phyloP scores from a whole-genome alignment of 164 flowering plant species.

The Kingdonia uniflora region DNA sequence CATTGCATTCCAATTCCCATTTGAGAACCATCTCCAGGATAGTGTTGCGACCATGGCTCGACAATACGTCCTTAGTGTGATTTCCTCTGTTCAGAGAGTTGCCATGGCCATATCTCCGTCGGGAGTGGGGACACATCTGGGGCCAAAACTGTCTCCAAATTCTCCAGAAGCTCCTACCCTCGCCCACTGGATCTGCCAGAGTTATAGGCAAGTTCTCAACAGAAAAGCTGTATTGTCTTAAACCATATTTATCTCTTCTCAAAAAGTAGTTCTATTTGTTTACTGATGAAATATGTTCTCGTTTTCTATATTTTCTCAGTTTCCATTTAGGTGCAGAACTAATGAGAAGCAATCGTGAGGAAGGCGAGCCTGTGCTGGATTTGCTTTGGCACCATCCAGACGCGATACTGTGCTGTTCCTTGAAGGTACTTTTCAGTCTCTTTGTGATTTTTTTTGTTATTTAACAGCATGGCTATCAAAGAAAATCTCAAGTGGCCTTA shows the following conservation, averaged over 20 bases:
- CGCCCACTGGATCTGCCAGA: conserved; percentile 85
- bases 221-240: neutral
- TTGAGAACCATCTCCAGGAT: conserved; percentile 67
- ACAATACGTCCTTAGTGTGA: conserved; percentile 80
- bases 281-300: neutral
- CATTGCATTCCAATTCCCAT: conserved; percentile 93
- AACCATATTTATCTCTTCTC: neutral
- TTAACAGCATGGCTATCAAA: neutral
- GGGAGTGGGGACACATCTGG: conserved; percentile 40
- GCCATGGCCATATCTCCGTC: conserved; percentile 84
- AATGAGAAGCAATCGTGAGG: conserved; percentile 36
- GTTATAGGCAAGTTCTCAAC: conserved; percentile 59
- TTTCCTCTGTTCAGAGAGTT: conserved; percentile 84
- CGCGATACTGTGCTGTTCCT: conserved; percentile 88
- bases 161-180: conserved; percentile 84
- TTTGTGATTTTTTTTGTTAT: neutral
- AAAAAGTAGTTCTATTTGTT: neutral
- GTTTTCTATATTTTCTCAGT: conserved; percentile 26
- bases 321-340: conserved; percentile 62
- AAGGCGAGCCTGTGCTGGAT: conserved; percentile 51
- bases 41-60: conserved; percentile 86
- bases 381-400: conserved; percentile 85
- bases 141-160: conserved; percentile 53
- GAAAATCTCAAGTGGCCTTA: neutral
- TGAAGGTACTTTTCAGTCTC: conserved; percentile 36